Evolutionary conservation across 2,329 filamentous ascomycete species (phyloP).

Genomic region (Diaporthe aspalathi): DNA sequence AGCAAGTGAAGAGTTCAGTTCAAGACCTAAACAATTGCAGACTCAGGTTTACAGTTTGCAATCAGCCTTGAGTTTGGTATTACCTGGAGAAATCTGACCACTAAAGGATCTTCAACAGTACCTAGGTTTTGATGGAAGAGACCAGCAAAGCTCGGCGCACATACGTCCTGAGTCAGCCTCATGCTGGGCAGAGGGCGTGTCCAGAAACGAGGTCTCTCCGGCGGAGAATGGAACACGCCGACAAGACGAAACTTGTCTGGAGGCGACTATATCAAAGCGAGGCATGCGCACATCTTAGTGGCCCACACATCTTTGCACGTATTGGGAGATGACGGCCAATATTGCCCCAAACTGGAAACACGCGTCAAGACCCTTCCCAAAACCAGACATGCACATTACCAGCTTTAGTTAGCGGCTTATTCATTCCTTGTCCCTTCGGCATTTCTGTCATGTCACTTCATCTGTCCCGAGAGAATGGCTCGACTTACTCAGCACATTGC

Average conservation of each 20-base stretch:
- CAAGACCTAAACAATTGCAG: neutral
- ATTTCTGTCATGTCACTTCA: constrained; percentile 11
- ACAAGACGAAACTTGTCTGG: neutral
- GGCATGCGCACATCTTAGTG: neutral
- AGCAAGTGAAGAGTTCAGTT: neutral
- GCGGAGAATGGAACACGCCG: neutral
- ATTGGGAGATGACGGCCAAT: constrained; percentile 1
- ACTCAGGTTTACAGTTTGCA: neutral
- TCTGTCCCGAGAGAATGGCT: neutral
- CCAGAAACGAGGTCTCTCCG: too few species aligned
- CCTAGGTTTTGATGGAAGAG: too few species aligned
- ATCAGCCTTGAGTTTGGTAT: neutral
- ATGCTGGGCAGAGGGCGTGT: neutral
- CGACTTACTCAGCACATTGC: constrained; percentile 16
- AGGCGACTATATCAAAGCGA: neutral
- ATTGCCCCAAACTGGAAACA: neutral
- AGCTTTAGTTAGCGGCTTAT: constrained; percentile 2
- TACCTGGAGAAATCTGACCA: too few species aligned
- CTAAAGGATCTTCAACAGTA: too few species aligned
- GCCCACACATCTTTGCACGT: neutral
- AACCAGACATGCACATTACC: neutral
- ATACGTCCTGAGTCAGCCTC: neutral
- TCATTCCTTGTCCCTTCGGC: neutral
- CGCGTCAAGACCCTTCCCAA: neutral
- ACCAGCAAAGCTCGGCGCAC: neutral